Conservation (phyloP, 2,329 filamentous ascomycete species). For the Geosmithia putterillii region DNA sequence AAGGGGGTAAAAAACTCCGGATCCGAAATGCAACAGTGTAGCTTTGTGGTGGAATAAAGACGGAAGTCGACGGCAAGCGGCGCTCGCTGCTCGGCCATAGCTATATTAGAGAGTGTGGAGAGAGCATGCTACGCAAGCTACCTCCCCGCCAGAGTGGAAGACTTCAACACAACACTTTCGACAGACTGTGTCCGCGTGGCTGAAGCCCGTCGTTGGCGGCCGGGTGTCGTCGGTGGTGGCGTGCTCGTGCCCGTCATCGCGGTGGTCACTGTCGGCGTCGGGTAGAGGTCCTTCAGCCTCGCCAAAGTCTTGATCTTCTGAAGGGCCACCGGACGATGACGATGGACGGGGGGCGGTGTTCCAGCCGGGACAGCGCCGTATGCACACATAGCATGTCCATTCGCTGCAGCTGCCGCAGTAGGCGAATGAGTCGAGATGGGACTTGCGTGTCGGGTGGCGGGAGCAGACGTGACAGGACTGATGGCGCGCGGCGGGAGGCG, state of each 20-base stretch:
- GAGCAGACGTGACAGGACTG: constrained; percentile 55
- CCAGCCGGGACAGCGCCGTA: constrained; percentile 48
- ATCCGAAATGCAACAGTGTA: no score
- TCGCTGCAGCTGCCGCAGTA: constrained; percentile 50
- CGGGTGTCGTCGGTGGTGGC: neutral
- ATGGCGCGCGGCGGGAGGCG: constrained; percentile 2
- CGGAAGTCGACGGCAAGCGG: no score
- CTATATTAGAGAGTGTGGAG: constrained; percentile 5
- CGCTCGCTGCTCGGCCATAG: no score
- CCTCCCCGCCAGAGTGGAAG: constrained; percentile 47
- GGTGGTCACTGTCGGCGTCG: constrained; percentile 6
- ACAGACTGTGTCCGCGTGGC: constrained; percentile 45
- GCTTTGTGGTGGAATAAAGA: no score
- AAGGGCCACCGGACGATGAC: no score
- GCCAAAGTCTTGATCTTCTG: no score
- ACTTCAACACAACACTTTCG: constrained; percentile 57
- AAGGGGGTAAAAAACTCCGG: no score
- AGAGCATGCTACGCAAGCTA: constrained; percentile 55
- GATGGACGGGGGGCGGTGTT: no score
- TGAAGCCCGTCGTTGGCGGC: constrained; percentile 20
- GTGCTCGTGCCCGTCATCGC: constrained; percentile 1
- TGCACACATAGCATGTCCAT: constrained; percentile 57
- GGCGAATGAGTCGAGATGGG: constrained; percentile 53
- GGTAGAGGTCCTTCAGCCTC: constrained; percentile 24
- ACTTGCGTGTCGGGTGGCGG: constrained; percentile 50